Percentiles rank a stretch among this genome's conserved stretches.
phyloP scores from a whole-genome alignment of 2,329 filamentous ascomycete species.

The Pseudocercospora macadamiae region DNA sequence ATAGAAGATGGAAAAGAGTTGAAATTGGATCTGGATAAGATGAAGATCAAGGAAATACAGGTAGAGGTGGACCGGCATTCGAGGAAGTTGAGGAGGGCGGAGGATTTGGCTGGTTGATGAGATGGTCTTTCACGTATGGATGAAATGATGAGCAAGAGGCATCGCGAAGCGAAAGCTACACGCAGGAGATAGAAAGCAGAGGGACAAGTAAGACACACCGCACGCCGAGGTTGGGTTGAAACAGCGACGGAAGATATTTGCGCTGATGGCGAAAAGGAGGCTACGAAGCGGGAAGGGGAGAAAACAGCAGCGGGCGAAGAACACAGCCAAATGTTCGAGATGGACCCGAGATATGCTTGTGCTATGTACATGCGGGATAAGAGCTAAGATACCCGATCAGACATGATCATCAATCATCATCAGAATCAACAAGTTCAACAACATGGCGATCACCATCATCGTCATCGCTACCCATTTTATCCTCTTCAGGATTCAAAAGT shows the following conservation, averaged over 20 bases:
- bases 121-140: too few relatives aligned
- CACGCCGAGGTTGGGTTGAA: too few relatives aligned
- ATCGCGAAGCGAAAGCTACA: too few relatives aligned
- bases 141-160: neutral
- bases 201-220: too few relatives aligned
- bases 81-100: constrained; percentile 76
- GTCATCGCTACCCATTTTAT: constrained; percentile 26
- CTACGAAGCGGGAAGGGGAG: too few relatives aligned
- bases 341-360: too few relatives aligned
- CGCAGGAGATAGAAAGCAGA: too few relatives aligned
- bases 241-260: too few relatives aligned
- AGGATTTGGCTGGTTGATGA: constrained; percentile 64
- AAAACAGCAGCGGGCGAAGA: too few relatives aligned
- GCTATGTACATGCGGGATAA: neutral
- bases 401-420: neutral
- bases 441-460: constrained; percentile 8
- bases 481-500: constrained; percentile 35
- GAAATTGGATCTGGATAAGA: constrained; percentile 75
- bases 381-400: neutral
- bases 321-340: neutral
- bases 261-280: too few relatives aligned
- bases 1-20: constrained; percentile 92
- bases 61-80: constrained; percentile 92
- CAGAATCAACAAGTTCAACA: neutral
- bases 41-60: constrained; percentile 82